Conservation (phyloP, 371 early-diverging fungal genomes). For the Chytridium lagenaria region DNA sequence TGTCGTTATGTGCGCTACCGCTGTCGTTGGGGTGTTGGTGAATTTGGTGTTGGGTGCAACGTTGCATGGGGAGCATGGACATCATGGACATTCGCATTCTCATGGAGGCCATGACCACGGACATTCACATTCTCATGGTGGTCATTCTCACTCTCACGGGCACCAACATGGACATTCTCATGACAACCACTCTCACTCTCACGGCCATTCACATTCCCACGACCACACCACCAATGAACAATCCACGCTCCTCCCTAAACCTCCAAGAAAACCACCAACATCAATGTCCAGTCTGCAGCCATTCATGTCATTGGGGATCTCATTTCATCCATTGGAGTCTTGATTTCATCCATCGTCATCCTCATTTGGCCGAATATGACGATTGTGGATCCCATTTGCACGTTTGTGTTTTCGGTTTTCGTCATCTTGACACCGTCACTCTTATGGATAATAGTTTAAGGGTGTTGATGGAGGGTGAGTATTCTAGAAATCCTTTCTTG, state of each 20-base stretch:
- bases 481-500: not conserved
- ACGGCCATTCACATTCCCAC: slow-evolving; percentile 45
- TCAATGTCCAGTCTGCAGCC: slow-evolving; percentile 48
- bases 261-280: slow-evolving; percentile 31
- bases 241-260: slow-evolving; percentile 1
- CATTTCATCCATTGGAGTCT: slow-evolving; percentile 83
- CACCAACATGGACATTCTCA: not conserved
- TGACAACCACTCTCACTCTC: slow-evolving; percentile 34
- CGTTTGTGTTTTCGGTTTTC: slow-evolving; percentile 79
- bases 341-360: slow-evolving; percentile 81
- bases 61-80: slow-evolving; percentile 52
- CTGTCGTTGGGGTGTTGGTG: slow-evolving; percentile 70
- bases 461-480: slow-evolving; percentile 77
- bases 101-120: slow-evolving; percentile 41
- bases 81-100: slow-evolving; percentile 49
- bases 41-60: slow-evolving; percentile 67
- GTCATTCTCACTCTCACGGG: slow-evolving; percentile 30
- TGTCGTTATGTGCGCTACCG: slow-evolving; percentile 67
- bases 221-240: slow-evolving; percentile 25
- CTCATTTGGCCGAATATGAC: slow-evolving; percentile 68
- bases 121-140: slow-evolving; percentile 25
- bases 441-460: slow-evolving; percentile 66
- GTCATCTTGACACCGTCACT: slow-evolving; percentile 77
- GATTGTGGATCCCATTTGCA: slow-evolving; percentile 86
- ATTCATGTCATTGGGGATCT: slow-evolving; percentile 85